Evolutionary conservation across 345 rosid genomes (phyloP).

Genomic region (Eucalyptus rudis): DNA sequence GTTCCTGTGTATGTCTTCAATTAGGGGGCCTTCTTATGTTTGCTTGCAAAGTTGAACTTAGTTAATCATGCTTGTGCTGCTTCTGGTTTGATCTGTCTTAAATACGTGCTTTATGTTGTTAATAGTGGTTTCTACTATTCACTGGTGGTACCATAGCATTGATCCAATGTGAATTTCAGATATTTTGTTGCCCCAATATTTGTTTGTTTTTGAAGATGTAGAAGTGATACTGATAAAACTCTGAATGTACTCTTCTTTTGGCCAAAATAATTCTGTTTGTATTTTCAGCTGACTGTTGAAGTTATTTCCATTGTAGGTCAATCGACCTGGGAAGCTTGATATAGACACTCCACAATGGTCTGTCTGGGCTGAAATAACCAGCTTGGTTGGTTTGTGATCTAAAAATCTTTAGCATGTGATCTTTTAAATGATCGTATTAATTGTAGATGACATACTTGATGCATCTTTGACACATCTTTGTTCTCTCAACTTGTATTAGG

Average conservation of each 20-base stretch:
- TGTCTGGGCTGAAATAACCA: slow-evolving; percentile 45
- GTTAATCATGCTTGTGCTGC: background rate
- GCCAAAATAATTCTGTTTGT: background rate
- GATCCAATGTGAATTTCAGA: background rate
- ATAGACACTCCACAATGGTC: slow-evolving; percentile 70
- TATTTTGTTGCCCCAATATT: background rate
- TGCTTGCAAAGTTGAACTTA: background rate
- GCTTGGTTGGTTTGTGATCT: slow-evolving; percentile 46
- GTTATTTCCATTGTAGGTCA: slow-evolving; percentile 27
- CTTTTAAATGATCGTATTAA: background rate
- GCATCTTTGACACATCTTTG: background rate
- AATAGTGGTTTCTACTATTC: background rate
- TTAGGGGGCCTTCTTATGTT: background rate
- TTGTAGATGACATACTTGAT: background rate
- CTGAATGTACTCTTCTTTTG: background rate
- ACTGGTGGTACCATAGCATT: background rate
- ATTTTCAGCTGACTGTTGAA: background rate
- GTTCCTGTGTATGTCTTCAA: background rate
- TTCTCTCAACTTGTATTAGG: slow-evolving; percentile 18
- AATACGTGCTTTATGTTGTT: background rate
- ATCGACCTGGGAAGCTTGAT: slow-evolving; percentile 63
- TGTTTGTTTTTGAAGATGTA: background rate
- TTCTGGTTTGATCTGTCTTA: background rate
- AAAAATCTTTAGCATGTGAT: background rate
- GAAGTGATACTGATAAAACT: background rate